phyloP scores from a whole-genome alignment of 1,284 basidiomycete species.

The Tylopilus orsonianus region DNA sequence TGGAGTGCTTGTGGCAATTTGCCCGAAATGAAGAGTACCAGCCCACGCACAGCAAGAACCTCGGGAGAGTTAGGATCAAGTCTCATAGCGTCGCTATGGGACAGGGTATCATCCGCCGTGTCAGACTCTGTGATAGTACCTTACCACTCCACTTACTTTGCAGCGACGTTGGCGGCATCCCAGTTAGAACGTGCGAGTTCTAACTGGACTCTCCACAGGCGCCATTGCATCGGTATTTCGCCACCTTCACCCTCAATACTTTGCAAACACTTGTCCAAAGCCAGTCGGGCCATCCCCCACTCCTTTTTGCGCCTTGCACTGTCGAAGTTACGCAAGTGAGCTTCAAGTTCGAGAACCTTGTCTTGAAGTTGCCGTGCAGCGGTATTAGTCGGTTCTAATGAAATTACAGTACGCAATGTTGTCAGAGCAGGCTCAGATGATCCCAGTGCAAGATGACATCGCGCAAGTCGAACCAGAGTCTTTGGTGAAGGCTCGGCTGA shows the following conservation, averaged over 20 bases:
- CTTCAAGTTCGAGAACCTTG: slow-evolving; percentile 60
- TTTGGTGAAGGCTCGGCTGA: slow-evolving; percentile 53
- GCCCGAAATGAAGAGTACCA: slow-evolving; percentile 75
- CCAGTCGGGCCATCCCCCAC: slow-evolving; percentile 68
- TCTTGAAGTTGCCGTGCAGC: slow-evolving; percentile 58
- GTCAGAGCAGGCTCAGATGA: slow-evolving; percentile 62
- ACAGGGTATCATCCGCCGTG: background rate
- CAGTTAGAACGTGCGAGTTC: slow-evolving; percentile 68
- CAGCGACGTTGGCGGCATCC: slow-evolving; percentile 69
- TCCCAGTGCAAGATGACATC: slow-evolving; percentile 79
- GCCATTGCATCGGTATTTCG: slow-evolving; percentile 75
- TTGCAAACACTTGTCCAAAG: slow-evolving; percentile 71
- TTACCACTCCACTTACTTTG: slow-evolving; percentile 54
- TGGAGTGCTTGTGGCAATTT: slow-evolving; percentile 72
- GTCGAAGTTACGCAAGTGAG: slow-evolving; percentile 65
- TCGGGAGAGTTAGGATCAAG: slow-evolving; percentile 75
- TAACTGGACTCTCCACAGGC: slow-evolving; percentile 75
- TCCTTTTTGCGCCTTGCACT: slow-evolving; percentile 58
- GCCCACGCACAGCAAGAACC: slow-evolving; percentile 75
- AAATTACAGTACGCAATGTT: slow-evolving; percentile 55
- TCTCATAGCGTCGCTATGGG: slow-evolving; percentile 71
- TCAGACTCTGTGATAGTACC: slow-evolving; percentile 3
- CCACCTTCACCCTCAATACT: slow-evolving; percentile 72
- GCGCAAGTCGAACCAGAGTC: slow-evolving; percentile 75
- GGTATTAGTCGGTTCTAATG: slow-evolving; percentile 56